These are phyloP conservation scores for Lactarius hatsudake DNA, from an alignment of 768 basidiomycete species.

Conservation along the genomic window DNA sequence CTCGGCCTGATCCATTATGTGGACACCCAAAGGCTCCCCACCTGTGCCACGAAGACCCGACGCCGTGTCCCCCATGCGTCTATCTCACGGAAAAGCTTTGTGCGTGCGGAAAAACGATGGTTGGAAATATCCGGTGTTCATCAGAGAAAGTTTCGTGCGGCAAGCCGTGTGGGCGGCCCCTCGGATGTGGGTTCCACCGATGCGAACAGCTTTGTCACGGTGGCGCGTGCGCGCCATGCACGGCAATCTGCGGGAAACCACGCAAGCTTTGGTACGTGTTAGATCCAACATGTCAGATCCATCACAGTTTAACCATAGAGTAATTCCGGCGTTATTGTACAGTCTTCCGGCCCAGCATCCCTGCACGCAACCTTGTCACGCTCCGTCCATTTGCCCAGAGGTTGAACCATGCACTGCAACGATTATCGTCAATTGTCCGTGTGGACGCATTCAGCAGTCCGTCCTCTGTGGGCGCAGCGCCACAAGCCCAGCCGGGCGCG, in stretches of 20 bases:
- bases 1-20: constrained; percentile 64
- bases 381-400: constrained; percentile 82
- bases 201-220: constrained; percentile 83
- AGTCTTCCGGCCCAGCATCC: constrained; percentile 73
- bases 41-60: constrained; percentile 72
- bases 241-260: constrained; percentile 77
- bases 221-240: constrained; percentile 77
- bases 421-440: constrained; percentile 72
- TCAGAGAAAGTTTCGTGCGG: constrained; percentile 88
- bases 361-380: constrained; percentile 79
- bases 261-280: constrained; percentile 73
- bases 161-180: constrained; percentile 68
- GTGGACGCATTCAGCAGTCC: constrained; percentile 75
- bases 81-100: constrained; percentile 76
- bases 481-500: constrained; percentile 44
- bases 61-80: constrained; percentile 82
- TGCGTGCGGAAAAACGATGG: constrained; percentile 82
- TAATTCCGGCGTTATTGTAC: neutral
- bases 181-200: constrained; percentile 86
- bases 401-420: constrained; percentile 68
- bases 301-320: neutral
- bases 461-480: constrained; percentile 66
- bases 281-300: constrained; percentile 19
- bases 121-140: constrained; percentile 82
- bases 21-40: constrained; percentile 81